A percentile compares a stretch with the other conserved stretches of the same genome.
phyloP scores from a whole-genome alignment of 139 green algal species.

The Coelastrella sp. region DNA sequence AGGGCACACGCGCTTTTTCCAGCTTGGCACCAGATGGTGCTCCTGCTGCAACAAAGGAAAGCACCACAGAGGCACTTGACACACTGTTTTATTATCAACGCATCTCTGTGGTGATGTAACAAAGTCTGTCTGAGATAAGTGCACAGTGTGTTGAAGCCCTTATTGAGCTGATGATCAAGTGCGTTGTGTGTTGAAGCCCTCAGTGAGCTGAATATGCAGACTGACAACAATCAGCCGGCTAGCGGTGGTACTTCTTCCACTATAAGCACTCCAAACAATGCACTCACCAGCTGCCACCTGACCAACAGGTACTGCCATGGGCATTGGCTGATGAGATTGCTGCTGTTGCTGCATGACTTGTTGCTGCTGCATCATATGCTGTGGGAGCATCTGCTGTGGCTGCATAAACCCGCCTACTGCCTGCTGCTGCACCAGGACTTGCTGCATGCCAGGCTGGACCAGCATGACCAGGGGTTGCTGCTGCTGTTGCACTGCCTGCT shows the following conservation, averaged over 20 bases:
- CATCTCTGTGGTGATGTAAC: too few species aligned
- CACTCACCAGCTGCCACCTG: constrained; percentile 13
- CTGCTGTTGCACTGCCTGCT: constrained; percentile 27
- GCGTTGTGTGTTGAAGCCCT: too few species aligned
- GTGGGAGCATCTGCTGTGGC: background rate
- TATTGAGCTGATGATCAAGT: too few species aligned
- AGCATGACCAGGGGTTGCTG: constrained; percentile 28
- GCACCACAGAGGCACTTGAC: too few species aligned
- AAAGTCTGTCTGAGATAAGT: too few species aligned
- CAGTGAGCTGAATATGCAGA: too few species aligned
- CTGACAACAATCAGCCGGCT: too few species aligned
- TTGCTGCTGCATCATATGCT: background rate
- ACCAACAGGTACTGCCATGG: background rate
- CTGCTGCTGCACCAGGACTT: background rate
- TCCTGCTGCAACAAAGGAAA: background rate
- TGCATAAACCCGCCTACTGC: background rate
- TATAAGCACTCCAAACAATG: too few species aligned
- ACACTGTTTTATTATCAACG: too few species aligned
- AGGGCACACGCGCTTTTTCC: constrained; percentile 5
- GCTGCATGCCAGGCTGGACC: background rate
- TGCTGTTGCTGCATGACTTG: constrained; percentile 1
- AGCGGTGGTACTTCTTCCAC: too few species aligned
- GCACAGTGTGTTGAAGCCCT: too few species aligned
- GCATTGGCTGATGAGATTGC: constrained; percentile 14
- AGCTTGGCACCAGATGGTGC: constrained; percentile 1